Conservation (phyloP, 2,329 filamentous ascomycete species). For the Ascochyta clinopodiicola region DNA sequence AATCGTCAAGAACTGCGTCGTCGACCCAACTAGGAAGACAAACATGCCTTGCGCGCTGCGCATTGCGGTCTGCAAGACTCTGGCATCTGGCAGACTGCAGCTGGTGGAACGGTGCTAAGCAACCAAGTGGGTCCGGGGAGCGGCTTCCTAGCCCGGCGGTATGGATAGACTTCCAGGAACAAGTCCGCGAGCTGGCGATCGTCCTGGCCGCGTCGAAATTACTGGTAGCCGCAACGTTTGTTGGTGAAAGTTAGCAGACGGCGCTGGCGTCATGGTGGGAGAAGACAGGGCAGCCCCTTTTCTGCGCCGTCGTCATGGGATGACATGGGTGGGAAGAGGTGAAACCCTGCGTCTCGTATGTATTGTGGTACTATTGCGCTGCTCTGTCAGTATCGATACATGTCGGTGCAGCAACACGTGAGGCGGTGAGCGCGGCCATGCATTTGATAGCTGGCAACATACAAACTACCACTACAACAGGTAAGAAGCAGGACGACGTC, state of each 20-base stretch:
- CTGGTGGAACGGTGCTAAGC: conserved; percentile 28
- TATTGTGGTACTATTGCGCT: conserved; percentile 14
- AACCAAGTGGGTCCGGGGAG: conserved; percentile 46
- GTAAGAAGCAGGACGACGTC: conserved; percentile 30
- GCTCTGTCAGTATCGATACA: conserved; percentile 25
- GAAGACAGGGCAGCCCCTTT: conserved; percentile 32
- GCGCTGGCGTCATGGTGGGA: conserved; percentile 31
- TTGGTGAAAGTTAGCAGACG: conserved; percentile 26
- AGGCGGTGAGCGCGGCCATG: conserved; percentile 37
- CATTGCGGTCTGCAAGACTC: background rate
- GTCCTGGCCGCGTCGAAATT: conserved; percentile 35
- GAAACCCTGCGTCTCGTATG: conserved; percentile 4
- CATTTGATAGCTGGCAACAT: conserved; percentile 28
- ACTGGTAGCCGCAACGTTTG: conserved; percentile 30
- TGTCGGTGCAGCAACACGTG: conserved; percentile 12
- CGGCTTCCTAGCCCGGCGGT: conserved; percentile 42
- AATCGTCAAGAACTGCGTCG: background rate
- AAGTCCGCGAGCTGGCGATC: conserved; percentile 41
- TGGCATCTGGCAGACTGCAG: conserved; percentile 25
- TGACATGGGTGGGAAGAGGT: conserved; percentile 25
- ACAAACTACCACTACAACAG: conserved; percentile 38
- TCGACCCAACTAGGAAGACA: background rate
- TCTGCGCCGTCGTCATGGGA: conserved; percentile 34
- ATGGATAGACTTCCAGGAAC: conserved; percentile 46
- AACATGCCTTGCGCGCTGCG: background rate